Base-by-base conservation (phyloP, 2,329 filamentous ascomycete species). In the Aspergillus floridensis region DNA sequence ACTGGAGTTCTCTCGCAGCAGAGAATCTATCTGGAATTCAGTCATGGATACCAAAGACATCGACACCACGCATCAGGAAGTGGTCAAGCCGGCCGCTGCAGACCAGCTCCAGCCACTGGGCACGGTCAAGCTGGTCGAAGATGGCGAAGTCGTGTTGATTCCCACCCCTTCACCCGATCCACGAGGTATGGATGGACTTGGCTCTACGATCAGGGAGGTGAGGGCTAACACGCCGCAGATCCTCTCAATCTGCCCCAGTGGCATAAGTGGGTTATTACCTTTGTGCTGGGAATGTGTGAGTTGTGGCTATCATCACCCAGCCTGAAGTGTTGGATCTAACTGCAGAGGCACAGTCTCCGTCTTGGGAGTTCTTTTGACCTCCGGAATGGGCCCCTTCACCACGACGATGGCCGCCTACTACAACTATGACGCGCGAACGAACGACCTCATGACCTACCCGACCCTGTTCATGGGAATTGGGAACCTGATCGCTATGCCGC, bases 391-490 rank as follows among this genome's bases (percentile, higher is more conserved):
- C 1, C 53, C 59, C 19, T 61, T 61, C 49, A 52, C 52, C 11
- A 50, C 58, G 8, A 47, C 56, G 11, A 53, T 59, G 44, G 19
- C 24, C 12, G 41, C 53, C 48, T 61, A 61, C 29, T 57, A 57
- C 6, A 53, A 57, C 2, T n/a, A 61, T 14, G 49, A 59, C 19
- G 31, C n/a, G 2, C 56, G 41, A 0, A 47, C 56, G n/a, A 58
- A 56, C 12, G 59, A 61, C 26, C 59, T 61, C 19, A 44, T 61
- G 24, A 61, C 59, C n/a, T 61, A 61, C 14, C 59, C 59, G 5
- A 61, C 59, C 3, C 31, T 61, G 21, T 61, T 61, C 44, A 61
- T 61, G 59, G 59, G 59, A 0, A 19, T 61, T 2, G 59, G 56
- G 1, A 61, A 61, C 19, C 32, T 61, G 10, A 59, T 61, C 26